A percentile compares a stretch with the other conserved stretches of the same genome.
phyloP scores from a whole-genome alignment of 2,329 filamentous ascomycete genomes.

The Ophiostoma ulmi region DNA sequence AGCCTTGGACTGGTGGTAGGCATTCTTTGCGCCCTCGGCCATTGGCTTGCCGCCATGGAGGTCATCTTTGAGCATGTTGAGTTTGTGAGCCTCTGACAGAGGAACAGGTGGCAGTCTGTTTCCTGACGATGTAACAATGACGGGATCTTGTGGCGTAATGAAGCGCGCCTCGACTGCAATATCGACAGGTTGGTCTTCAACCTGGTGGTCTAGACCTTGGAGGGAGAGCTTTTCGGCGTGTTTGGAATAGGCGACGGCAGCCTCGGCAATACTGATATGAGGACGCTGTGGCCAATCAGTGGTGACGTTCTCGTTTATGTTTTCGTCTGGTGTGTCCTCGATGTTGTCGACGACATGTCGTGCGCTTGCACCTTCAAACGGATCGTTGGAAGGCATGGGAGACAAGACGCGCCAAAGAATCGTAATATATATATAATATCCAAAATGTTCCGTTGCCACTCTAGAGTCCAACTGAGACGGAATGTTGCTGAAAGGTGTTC shows the following conservation, averaged over 20 bases:
- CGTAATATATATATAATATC: not conserved
- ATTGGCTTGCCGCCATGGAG: conserved; percentile 31
- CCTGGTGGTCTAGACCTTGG: conserved; percentile 32
- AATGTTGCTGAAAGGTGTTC: not conserved
- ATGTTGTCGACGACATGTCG: not conserved
- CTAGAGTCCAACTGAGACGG: not conserved
- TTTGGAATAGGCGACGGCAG: conserved; percentile 53
- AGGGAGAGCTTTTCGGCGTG: conserved; percentile 57
- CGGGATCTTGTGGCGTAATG: conserved; percentile 64
- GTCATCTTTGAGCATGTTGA: conserved; percentile 59
- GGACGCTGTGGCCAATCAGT: conserved; percentile 22
- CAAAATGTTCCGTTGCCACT: not conserved
- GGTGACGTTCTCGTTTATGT: not conserved
- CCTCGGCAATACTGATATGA: conserved; percentile 33
- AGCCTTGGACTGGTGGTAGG: not conserved
- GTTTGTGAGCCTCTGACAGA: conserved; percentile 61
- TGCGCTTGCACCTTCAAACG: not conserved
- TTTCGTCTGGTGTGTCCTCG: not conserved
- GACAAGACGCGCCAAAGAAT: not conserved
- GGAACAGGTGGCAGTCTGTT: conserved; percentile 64
- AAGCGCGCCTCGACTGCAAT: conserved; percentile 60
- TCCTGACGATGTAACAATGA: conserved; percentile 64
- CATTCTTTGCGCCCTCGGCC: not conserved
- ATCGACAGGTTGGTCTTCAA: conserved; percentile 30
- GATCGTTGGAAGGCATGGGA: not conserved